Evolutionary conservation across 2,329 filamentous ascomycete species (phyloP).

Genomic region (Lachnellula willkommii): DNA sequence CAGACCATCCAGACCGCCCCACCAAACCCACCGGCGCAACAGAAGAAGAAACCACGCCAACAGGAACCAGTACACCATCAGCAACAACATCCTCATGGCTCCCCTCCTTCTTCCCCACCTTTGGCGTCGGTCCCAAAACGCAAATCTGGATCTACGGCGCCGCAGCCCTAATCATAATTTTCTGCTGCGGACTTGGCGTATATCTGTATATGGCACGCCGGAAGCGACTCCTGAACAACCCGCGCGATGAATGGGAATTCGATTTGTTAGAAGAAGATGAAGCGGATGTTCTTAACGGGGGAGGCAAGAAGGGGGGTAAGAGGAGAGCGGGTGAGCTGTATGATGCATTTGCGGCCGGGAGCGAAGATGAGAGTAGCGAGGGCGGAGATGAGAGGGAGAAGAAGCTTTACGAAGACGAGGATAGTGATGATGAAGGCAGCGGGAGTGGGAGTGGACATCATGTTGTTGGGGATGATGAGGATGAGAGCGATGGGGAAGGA

Average conservation of each 20-base stretch:
- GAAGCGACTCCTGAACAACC: constrained; percentile 66
- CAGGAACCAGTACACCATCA: constrained; percentile 10
- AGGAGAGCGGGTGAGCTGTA: constrained; percentile 82
- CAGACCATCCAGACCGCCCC: constrained; percentile 61
- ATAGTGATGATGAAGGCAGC: constrained; percentile 30
- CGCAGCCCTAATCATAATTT: constrained; percentile 74
- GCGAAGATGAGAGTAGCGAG: constrained; percentile 61
- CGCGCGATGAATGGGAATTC: constrained; percentile 85
- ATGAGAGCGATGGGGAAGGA: constrained; percentile 24
- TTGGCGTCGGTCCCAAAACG: constrained; percentile 79
- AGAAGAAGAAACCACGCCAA: constrained; percentile 14
- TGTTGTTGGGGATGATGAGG: constrained; percentile 45
- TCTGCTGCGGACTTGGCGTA: constrained; percentile 73
- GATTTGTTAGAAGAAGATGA: constrained; percentile 86
- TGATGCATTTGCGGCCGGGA: constrained; percentile 91
- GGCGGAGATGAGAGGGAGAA: constrained; percentile 35
- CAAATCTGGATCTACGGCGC: constrained; percentile 93
- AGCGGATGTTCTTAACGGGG: constrained; percentile 47
- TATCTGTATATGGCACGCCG: constrained; percentile 79
- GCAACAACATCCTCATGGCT: constrained; percentile 49
- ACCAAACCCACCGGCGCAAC: constrained; percentile 31
- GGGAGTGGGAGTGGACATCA: constrained; percentile 36
- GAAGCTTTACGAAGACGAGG: constrained; percentile 29
- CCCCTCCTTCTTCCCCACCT: constrained; percentile 83
- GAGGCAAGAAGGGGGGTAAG: constrained; percentile 42